Conservation (phyloP, 495 filamentous ascomycete genomes). For the Neurospora sp. region DNA sequence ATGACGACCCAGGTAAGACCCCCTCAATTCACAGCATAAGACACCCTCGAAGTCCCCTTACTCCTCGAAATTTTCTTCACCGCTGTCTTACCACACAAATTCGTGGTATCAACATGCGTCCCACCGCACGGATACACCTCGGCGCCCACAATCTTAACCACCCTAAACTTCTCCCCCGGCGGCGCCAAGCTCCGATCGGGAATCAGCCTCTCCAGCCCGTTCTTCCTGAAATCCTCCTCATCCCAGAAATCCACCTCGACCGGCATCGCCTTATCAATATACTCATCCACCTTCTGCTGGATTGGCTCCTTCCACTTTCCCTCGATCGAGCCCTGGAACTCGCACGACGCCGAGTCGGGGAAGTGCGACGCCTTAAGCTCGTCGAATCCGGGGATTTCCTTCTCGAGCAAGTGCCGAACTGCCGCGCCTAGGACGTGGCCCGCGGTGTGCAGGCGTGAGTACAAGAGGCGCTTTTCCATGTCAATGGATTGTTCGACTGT, state of each 20-base stretch:
- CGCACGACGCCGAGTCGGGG: constrained; percentile 47
- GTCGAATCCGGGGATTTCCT: constrained; percentile 39
- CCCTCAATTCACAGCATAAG: constrained; percentile 31
- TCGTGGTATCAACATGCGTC: constrained; percentile 49
- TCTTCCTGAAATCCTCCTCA: constrained; percentile 37
- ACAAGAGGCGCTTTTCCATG: constrained; percentile 39
- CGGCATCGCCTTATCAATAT: constrained; percentile 37
- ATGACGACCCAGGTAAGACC: background rate
- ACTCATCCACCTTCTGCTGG: constrained; percentile 43
- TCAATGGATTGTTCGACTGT: constrained; percentile 42
- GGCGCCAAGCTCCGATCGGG: constrained; percentile 35
- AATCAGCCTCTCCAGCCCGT: constrained; percentile 37
- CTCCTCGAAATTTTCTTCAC: constrained; percentile 52
- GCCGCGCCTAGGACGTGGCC: constrained; percentile 54
- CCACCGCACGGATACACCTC: constrained; percentile 57
- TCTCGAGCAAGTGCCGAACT: constrained; percentile 42
- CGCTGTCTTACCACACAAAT: constrained; percentile 39
- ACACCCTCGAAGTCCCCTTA: constrained; percentile 46
- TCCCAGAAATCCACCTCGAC: constrained; percentile 54
- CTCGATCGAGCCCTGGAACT: constrained; percentile 51
- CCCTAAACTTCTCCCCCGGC: constrained; percentile 39
- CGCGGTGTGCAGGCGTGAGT: constrained; percentile 54
- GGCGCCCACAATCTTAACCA: constrained; percentile 47
- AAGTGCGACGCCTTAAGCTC: constrained; percentile 56
- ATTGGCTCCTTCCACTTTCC: constrained; percentile 49